These are phyloP conservation scores for Chaetomium sp. DNA, from an alignment of 2,329 filamentous ascomycete genomes.

Conservation along the genomic window DNA sequence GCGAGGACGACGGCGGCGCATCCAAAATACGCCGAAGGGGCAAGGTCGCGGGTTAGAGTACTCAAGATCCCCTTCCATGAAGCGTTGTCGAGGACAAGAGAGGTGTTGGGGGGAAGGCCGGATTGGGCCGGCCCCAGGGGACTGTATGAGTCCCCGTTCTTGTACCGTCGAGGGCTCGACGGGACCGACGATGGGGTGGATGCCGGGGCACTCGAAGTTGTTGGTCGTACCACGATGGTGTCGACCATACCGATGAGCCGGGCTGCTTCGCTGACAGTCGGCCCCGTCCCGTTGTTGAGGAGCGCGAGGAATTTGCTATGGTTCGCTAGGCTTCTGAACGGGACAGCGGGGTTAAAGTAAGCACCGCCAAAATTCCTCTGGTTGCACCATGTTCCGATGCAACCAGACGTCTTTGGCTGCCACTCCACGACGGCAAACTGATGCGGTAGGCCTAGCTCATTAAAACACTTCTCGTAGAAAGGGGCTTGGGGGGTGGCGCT, in stretches of 20 bases:
- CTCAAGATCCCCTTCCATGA: conserved; percentile 84
- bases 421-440: conserved; percentile 75
- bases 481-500: conserved; percentile 70
- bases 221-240: conserved; percentile 69
- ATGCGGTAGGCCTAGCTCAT: conserved; percentile 82
- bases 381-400: conserved; percentile 71
- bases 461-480: conserved; percentile 84
- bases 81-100: conserved; percentile 77
- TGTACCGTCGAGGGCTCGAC: conserved; percentile 50
- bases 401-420: conserved; percentile 62
- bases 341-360: conserved; percentile 74
- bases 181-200: conserved; percentile 52
- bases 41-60: conserved; percentile 77
- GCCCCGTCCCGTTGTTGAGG: conserved; percentile 54
- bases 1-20: conserved; percentile 76
- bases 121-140: conserved; percentile 33
- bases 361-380: conserved; percentile 79
- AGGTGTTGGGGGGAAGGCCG: conserved; percentile 51
- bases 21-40: conserved; percentile 77
- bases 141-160: conserved; percentile 35
- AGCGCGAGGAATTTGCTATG: conserved; percentile 54
- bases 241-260: conserved; percentile 79
- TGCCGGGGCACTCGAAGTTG: conserved; percentile 46
- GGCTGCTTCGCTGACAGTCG: conserved; percentile 72
- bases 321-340: conserved; percentile 62